Percentiles rank a stretch among this genome's conserved stretches.
Conservation (phyloP, 495 filamentous ascomycete species). For the Xanthoparmelia taractica region DNA sequence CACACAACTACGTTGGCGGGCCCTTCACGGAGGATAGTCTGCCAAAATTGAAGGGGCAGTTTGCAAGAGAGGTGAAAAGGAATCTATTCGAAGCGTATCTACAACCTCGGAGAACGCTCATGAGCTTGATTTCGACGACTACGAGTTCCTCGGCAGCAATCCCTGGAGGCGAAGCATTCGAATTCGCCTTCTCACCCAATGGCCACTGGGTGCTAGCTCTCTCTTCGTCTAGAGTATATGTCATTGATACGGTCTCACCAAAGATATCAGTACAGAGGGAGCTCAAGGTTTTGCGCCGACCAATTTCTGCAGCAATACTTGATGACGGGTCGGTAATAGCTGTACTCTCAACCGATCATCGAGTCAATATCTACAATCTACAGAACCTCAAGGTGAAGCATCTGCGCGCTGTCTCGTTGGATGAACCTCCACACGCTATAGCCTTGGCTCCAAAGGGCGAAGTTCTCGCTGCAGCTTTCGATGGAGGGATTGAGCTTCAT, state of each 20-base stretch:
- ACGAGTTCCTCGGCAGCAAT: slow-evolving; percentile 71
- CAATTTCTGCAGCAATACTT: slow-evolving; percentile 67
- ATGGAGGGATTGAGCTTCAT: slow-evolving; percentile 79
- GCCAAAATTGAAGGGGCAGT: slow-evolving; percentile 54
- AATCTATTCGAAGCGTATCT: slow-evolving; percentile 76
- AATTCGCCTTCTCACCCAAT: slow-evolving; percentile 68
- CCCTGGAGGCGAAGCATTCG: slow-evolving; percentile 77
- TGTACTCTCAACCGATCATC: slow-evolving; percentile 71
- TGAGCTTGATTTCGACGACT: slow-evolving; percentile 74
- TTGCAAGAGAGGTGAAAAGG: slow-evolving; percentile 61
- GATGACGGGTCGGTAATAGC: slow-evolving; percentile 73
- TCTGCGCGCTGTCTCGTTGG: slow-evolving; percentile 60
- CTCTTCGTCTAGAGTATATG: slow-evolving; percentile 78
- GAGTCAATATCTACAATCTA: slow-evolving; percentile 74
- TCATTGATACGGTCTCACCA: slow-evolving; percentile 56
- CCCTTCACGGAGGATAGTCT: slow-evolving; percentile 48
- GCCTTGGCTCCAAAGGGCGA: slow-evolving; percentile 72
- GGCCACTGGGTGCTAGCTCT: slow-evolving; percentile 69
- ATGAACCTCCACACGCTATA: slow-evolving; percentile 69
- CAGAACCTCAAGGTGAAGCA: slow-evolving; percentile 52
- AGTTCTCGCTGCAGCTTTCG: slow-evolving; percentile 79
- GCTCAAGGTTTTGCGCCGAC: slow-evolving; percentile 69
- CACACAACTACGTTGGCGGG: slow-evolving; percentile 39
- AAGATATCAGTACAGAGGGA: slow-evolving; percentile 61
- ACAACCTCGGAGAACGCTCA: slow-evolving; percentile 57